phyloP scores from a whole-genome alignment of 2,329 filamentous ascomycete species.

The Ceratocystis lukuohia region DNA sequence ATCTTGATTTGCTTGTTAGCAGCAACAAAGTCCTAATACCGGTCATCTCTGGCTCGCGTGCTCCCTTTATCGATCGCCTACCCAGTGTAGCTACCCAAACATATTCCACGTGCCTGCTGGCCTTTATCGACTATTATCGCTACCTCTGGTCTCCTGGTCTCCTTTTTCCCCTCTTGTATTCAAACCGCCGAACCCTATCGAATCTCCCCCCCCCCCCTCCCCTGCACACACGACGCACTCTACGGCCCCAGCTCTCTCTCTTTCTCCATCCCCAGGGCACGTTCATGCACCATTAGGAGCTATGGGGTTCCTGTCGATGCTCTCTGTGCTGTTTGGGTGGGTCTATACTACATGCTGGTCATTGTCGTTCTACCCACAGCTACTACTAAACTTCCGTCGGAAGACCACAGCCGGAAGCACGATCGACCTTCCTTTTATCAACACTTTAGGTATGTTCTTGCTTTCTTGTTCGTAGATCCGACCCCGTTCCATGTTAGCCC shows the following conservation, averaged over 20 bases:
- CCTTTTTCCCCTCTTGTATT: not conserved
- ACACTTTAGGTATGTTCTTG: constrained; percentile 39
- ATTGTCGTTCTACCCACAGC: constrained; percentile 83
- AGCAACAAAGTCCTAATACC: not conserved
- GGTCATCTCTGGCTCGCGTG: not conserved
- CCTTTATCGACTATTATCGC: not conserved
- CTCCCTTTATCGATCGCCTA: not conserved
- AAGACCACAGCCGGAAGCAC: constrained; percentile 70
- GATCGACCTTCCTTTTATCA: constrained; percentile 74
- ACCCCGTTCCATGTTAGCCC: not conserved
- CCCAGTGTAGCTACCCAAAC: not conserved
- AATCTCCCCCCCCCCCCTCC: not conserved
- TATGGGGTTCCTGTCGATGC: constrained; percentile 31
- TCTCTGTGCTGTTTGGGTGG: constrained; percentile 57
- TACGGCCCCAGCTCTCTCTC: not conserved
- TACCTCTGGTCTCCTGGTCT: not conserved
- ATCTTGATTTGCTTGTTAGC: not conserved
- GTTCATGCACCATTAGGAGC: not conserved
- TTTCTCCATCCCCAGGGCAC: not conserved
- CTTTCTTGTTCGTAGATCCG: not conserved
- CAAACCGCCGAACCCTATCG: not conserved
- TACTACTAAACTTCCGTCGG: constrained; percentile 63
- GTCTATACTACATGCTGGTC: constrained; percentile 69
- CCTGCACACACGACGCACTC: not conserved
- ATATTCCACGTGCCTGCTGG: not conserved